phyloP scores from a whole-genome alignment of 1,139 yeast species.

The Petasospora fabianii region DNA sequence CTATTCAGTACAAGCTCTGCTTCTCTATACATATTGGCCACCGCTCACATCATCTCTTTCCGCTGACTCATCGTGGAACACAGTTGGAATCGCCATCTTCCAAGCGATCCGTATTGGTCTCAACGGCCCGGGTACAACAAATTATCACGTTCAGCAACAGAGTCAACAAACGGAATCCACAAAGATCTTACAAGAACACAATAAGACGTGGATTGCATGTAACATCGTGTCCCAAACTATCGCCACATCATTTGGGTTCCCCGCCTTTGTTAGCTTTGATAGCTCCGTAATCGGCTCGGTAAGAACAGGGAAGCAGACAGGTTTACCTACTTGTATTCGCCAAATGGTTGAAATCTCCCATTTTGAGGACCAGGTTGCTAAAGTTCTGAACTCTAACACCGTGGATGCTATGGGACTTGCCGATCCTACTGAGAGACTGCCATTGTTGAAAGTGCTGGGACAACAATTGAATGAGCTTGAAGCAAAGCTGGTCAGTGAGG shows the following conservation, averaged over 20 bases:
- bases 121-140: constrained; percentile 64
- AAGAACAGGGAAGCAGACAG: constrained; percentile 37
- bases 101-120: constrained; percentile 90
- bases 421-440: constrained; percentile 64
- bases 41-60: constrained; percentile 89
- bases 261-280: constrained; percentile 86
- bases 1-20: constrained; percentile 88
- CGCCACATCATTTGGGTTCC: constrained; percentile 92
- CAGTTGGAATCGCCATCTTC: constrained; percentile 86
- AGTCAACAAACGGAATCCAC: constrained; percentile 20
- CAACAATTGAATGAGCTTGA: constrained; percentile 77
- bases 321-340: constrained; percentile 58
- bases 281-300: constrained; percentile 59
- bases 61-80: constrained; percentile 94
- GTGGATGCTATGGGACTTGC: constrained; percentile 64
- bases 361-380: constrained; percentile 81
- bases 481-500: constrained; percentile 37
- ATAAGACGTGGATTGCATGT: constrained; percentile 90
- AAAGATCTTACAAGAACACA: constrained; percentile 54
- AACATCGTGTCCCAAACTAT: constrained; percentile 85
- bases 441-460: constrained; percentile 65
- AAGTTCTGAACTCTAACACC: constrained; percentile 69
- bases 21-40: constrained; percentile 91
- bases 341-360: constrained; percentile 81
- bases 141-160: constrained; percentile 28